Evolutionary conservation across 2,329 filamentous ascomycete genomes (phyloP), one percentile per base, ranked within the genome.

Genomic region (Orbilia quercus): DNA sequence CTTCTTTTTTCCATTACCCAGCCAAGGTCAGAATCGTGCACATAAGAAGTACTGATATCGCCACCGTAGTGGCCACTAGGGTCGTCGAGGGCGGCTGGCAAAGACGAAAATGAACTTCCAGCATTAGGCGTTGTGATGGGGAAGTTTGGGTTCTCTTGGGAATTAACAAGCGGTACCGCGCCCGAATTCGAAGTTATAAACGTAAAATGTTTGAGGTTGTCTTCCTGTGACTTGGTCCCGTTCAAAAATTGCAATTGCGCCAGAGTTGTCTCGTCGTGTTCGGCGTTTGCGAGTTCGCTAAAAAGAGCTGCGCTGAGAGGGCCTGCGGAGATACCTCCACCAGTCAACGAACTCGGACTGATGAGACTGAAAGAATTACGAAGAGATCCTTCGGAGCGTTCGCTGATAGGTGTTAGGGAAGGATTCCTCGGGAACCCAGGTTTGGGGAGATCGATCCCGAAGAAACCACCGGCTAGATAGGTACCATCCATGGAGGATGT

Each of bases 401-500:
- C 69, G 47, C 69, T 73, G 20, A 73, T 73, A 7, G 69, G 69
- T 11, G 69, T 73, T 16, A 73, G 34, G 11, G 69, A 73, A 9
- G 69, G 69, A 18, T 73, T 73, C 12, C 69, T 36, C 25, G 66
- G 51, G 16, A 73, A 73, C 7, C 69, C 69, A 11, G 69, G 69
- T 31, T 73, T 73, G 11, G 69, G 69, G 20, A 66, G 69, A 23
- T 73, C 69, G 23, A 66, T 66, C 12, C 69, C 69, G 31, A 73
- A 73, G 25, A 73, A 73, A 11, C 69, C 69, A 3, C 69, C 69
- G 7, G 69, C 69, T 31, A 62, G 38, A 53, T 73, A 73, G 16
- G 69, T 73, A 55, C 69, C 60, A 40, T 66, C 48, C 4, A 45
- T 66, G 16, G 81, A 76, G 0, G 87, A 85, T 1, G 84, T 83